Evolutionary conservation across 169 alveolate species (phyloP), one percentile per base, ranked within the genome.

Genomic region (Condylostoma magnum): DNA sequence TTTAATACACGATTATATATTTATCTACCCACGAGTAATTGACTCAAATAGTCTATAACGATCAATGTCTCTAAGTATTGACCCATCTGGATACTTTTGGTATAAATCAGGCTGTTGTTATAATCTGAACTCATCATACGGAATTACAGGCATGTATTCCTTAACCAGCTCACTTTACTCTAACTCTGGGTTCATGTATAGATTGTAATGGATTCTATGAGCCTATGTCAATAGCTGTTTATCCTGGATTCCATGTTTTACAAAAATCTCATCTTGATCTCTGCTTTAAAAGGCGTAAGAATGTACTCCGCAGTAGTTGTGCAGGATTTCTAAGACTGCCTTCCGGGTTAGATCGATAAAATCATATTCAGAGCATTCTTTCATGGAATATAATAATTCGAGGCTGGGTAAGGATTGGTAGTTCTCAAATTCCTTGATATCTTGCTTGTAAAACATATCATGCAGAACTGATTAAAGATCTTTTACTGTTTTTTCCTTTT

Each of bases 41-140:
- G 8, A 8, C 41, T 47, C 47, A 27, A 60, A 48, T 25, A 74
- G 65, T 12, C 58, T 58, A 22, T 63, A 36, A 41, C 68, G 46
- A 52, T 74, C 82, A 12, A 65, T 27, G 43, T 74, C 51, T 31
- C 76, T 58, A 22, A 74, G 6, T 2, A 63, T n/a, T n/a, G n/a
- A 33, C 10, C 22, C 34, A 3, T 33, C 57, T 4, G 30, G 30
- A 25, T 27, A 18, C 18, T 30, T 63, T 3, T 20, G 46, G 33
- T 63, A 63, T n/a, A 63, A 20, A 25, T 53, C 18, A 10, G 20
- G 65, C 18, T 53, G 18, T 53, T 22, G n/a, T 12, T 22, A 4
- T 4, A 22, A 18, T 22, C 18, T n/a, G 12, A 12, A 20, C 15
- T n/a, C 18, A n/a, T 25, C 33, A n/a, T 22, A 63, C 10, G 73